Conservation (phyloP, 495 filamentous ascomycete species). For the Saxispiralis lemnorum region DNA sequence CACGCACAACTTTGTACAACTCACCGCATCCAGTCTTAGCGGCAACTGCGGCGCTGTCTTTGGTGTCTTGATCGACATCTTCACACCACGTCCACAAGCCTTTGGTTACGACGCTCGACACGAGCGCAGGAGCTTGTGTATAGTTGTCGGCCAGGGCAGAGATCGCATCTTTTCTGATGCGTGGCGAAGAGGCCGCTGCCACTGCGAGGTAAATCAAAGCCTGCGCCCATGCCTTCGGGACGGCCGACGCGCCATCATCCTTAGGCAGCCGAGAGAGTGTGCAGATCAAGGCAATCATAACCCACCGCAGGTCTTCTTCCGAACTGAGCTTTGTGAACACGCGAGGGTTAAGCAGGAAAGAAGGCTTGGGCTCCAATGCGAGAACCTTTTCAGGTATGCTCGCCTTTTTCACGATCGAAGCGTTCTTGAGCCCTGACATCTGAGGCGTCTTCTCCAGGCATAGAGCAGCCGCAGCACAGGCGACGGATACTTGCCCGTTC, state of each 20-base stretch:
- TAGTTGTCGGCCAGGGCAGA: constrained; percentile 42
- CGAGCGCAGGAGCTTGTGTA: constrained; percentile 30
- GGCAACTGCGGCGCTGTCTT: constrained; percentile 53
- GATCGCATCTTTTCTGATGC: constrained; percentile 40
- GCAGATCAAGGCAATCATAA: constrained; percentile 48
- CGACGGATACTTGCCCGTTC: constrained; percentile 54
- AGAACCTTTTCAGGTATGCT: constrained; percentile 46
- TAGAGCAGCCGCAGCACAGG: constrained; percentile 55
- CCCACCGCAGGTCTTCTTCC: constrained; percentile 62
- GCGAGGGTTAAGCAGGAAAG: constrained; percentile 67
- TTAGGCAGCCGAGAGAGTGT: constrained; percentile 29
- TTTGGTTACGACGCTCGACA: constrained; percentile 42
- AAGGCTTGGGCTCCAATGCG: constrained; percentile 50
- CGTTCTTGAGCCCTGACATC: constrained; percentile 26
- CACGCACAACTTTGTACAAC: constrained; percentile 46
- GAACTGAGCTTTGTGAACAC: constrained; percentile 59
- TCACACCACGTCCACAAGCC: constrained; percentile 75
- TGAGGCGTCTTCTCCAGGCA: constrained; percentile 29
- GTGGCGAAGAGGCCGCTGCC: constrained; percentile 36
- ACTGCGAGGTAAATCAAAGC: constrained; percentile 64
- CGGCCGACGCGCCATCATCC: constrained; percentile 10
- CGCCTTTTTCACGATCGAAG: constrained; percentile 38
- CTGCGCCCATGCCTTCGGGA: constrained; percentile 48
- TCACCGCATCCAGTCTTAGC: constrained; percentile 47
- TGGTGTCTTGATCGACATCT: constrained; percentile 45